Evolutionary conservation across 2,329 filamentous ascomycete species (phyloP), one percentile per base, ranked within the genome.

Genomic region (Diaporthe velutina): DNA sequence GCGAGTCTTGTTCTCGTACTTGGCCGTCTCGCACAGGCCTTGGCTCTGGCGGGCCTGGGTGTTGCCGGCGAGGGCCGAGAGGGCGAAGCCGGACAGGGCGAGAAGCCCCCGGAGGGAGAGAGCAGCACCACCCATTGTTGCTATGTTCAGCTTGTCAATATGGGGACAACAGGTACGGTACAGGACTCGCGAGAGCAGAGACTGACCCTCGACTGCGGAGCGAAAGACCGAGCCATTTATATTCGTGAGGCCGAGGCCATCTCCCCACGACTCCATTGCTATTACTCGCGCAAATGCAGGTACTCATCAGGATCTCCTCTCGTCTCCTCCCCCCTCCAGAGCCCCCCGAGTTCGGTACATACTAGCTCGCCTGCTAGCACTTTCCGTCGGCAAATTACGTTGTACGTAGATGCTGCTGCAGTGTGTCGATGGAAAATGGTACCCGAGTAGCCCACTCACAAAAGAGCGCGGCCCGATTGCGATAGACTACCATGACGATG

Each of bases 1-100:
- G 10, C 81, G 80, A 3, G 82, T 83, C 76, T 83, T 72, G 57
- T 72, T 72, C 57, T 72, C 70, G 38, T 72, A 72, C 50, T 64
- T 72, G 25, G 33, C 33, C 22, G 70, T 72, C 57, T 72, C 70
- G 60, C 70, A 72, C 28, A 55, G 58, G n/a, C 67, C 67, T 12
- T 33, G 40, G 57, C 48, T 25, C 17, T 54, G 70, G 45, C 57
- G 57, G 50, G 70, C 19, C 70, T 30, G 33, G 57, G 28, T 2
- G 38, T 33, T 60, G 48, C 57, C 60, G 45, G 70, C 42, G 19
- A 72, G n/a, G n/a, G 70, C 70, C 57, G 60, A 64, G 70, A 64
- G 35, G 54, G 64, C 64, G 48, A 68, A 15, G 64, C 64, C 64
- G 64, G 64, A 68, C 48, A 68, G 33, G 64, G 48, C 64, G 45